Percentiles rank a stretch among this genome's conserved stretches.
Conservation (phyloP, 2,329 filamentous ascomycete genomes). For the Xylaria sp. region DNA sequence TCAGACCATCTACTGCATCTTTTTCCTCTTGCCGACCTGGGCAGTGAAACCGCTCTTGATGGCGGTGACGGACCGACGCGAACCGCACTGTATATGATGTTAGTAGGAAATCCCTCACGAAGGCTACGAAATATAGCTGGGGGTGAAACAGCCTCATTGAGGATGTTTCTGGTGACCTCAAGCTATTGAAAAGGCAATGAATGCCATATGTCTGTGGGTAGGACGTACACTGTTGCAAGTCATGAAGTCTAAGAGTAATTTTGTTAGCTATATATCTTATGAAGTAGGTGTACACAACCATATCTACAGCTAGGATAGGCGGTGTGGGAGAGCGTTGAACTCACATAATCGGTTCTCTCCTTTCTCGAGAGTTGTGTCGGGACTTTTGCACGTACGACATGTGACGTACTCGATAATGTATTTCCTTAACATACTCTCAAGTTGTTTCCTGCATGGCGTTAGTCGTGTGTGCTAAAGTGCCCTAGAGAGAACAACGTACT, state of each 20-base stretch:
- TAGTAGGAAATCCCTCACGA: neutral
- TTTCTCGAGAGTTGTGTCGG: conserved; percentile 96
- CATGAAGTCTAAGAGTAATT: conserved; percentile 74
- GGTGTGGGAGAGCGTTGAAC: neutral
- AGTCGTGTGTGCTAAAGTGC: conserved; percentile 63
- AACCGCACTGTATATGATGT: conserved; percentile 58
- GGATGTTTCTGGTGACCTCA: neutral
- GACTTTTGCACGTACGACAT: conserved; percentile 96
- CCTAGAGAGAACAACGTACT: conserved; percentile 59
- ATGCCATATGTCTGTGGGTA: neutral
- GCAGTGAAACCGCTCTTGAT: conserved; percentile 99
- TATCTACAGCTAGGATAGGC: neutral
- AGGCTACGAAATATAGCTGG: neutral
- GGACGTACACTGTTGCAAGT: conserved; percentile 76
- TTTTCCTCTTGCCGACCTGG: conserved; percentile 98
- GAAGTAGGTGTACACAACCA: neutral
- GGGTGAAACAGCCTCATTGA: neutral
- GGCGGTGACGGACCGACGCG: conserved; percentile 86
- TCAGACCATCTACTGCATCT: conserved; percentile 64
- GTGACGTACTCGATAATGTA: conserved; percentile 88
- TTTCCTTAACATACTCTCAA: conserved; percentile 30
- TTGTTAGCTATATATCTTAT: conserved; percentile 10
- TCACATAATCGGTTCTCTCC: conserved; percentile 90
- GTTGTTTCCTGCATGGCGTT: conserved; percentile 36
- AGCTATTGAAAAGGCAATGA: neutral